Percentiles rank a stretch among this genome's conserved stretches.
phyloP scores from a whole-genome alignment of 1,139 yeast genomes.

The Kurtzmaniella quercitrusa region DNA sequence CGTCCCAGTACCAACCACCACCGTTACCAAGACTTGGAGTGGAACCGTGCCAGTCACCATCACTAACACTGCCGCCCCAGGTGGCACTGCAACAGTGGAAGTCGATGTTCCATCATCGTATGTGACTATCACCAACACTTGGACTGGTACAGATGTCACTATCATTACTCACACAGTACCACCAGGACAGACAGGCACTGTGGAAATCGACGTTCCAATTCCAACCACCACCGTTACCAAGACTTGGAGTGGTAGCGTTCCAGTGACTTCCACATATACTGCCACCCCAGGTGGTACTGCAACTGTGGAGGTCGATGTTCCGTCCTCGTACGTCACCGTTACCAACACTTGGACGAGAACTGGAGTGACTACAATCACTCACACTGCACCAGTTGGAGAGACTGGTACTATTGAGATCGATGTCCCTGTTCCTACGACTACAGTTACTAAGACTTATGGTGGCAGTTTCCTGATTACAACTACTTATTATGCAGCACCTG shows the following conservation, averaged over 20 bases:
- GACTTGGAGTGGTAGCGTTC: conserved; percentile 12
- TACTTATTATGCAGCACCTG: conserved; percentile 12
- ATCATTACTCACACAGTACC: conserved; percentile 11
- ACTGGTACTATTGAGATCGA: conserved; percentile 11
- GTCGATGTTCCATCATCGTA: conserved; percentile 13
- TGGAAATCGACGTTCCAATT: conserved; percentile 15
- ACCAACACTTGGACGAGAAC: conserved; percentile 12
- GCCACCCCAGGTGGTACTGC: conserved; percentile 12
- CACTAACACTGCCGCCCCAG: conserved; percentile 7
- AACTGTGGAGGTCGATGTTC: conserved; percentile 12
- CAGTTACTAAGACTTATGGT: conserved; percentile 8
- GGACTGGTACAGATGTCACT: conserved; percentile 7
- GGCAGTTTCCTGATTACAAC: conserved; percentile 8
- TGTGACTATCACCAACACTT: conserved; percentile 9
- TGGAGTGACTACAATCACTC: conserved; percentile 7
- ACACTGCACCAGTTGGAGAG: conserved; percentile 7
- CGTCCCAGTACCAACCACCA: conserved; percentile 10
- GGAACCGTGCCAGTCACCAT: conserved; percentile 3
- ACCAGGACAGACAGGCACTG: conserved; percentile 13
- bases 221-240: conserved; percentile 16
- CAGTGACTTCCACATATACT: conserved; percentile 7
- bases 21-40: neutral
- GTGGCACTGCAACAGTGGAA: conserved; percentile 12
- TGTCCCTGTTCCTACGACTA: conserved; percentile 12
- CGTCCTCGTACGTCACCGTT: conserved; percentile 3